Conservation (phyloP, 306 rosid genomes). For the Pyrus communis region DNA sequence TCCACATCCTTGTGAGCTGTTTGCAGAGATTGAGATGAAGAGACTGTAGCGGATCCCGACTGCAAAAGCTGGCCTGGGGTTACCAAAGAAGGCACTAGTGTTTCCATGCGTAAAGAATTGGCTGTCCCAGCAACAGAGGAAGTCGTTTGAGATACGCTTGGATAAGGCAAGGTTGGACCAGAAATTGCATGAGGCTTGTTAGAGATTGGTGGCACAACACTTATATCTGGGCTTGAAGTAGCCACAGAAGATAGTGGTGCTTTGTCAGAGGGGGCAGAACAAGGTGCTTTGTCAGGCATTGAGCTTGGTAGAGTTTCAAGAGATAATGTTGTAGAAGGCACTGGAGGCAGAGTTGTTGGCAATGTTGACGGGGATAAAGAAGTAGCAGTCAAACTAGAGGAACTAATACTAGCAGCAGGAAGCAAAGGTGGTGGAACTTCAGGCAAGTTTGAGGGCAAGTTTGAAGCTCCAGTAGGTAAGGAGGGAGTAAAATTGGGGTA, state of each 20-base stretch:
- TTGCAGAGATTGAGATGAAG: slow-evolving; percentile 49
- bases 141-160: slow-evolving; percentile 43
- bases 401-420: slow-evolving; percentile 35
- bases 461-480: slow-evolving; percentile 54
- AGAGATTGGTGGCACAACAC: slow-evolving; percentile 35
- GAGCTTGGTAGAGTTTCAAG: slow-evolving; percentile 49
- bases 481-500: slow-evolving; percentile 55
- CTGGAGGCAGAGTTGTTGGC: slow-evolving; percentile 28
- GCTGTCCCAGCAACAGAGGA: slow-evolving; percentile 51
- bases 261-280: slow-evolving; percentile 35
- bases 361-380: slow-evolving; percentile 30
- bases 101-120: slow-evolving; percentile 33
- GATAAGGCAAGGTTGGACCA: slow-evolving; percentile 46
- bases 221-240: slow-evolving; percentile 43
- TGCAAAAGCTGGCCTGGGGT: slow-evolving; percentile 88
- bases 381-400: slow-evolving; percentile 19
- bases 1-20: slow-evolving; percentile 70
- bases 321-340: slow-evolving; percentile 36
- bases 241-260: slow-evolving; percentile 42
- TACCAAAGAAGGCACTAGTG: slow-evolving; percentile 53
- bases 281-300: slow-evolving; percentile 42
- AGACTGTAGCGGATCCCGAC: slow-evolving; percentile 40
- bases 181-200: slow-evolving; percentile 45
- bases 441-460: slow-evolving; percentile 52
- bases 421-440: slow-evolving; percentile 52